Percentiles rank a stretch among this genome's conserved stretches.
Evolutionary conservation across 2,329 filamentous ascomycete species (phyloP).

Genomic region (Pseudocercospora fijiensis): DNA sequence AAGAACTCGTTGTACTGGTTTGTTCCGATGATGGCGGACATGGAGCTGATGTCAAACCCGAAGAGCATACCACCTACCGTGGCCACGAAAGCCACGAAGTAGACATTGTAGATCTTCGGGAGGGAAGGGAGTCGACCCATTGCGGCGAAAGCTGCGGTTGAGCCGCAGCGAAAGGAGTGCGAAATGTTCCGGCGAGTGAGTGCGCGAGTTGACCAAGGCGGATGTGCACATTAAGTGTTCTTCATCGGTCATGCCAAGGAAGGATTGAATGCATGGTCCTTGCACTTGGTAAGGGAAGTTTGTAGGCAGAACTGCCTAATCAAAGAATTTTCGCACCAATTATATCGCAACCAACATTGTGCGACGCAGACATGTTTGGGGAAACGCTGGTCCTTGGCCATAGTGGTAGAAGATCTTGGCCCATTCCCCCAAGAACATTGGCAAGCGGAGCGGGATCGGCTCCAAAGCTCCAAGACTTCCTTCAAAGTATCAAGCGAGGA

Average conservation of each 20-base stretch:
- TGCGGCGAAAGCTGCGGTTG: background rate
- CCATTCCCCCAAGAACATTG: background rate
- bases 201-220: too few species aligned
- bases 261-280: background rate
- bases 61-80: constrained; percentile 55
- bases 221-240: background rate
- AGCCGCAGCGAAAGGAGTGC: background rate
- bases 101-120: constrained; percentile 56
- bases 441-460: background rate
- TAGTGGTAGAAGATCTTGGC: background rate
- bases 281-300: background rate
- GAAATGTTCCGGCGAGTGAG: too few species aligned
- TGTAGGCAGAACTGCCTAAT: too few species aligned
- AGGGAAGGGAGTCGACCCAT: constrained; percentile 26
- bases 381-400: background rate
- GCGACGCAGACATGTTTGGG: background rate
- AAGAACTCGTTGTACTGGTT: constrained; percentile 53
- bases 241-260: background rate
- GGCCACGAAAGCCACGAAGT: constrained; percentile 54
- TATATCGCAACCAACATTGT: background rate
- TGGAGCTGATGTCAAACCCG: constrained; percentile 48
- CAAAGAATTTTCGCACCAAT: background rate
- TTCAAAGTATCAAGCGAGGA: too few species aligned
- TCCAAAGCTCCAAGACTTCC: background rate
- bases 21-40: constrained; percentile 19